Percentiles rank a stretch among this genome's conserved stretches.
Conservation (phyloP, 2,329 filamentous ascomycete genomes). For the Gyromitra esculenta region DNA sequence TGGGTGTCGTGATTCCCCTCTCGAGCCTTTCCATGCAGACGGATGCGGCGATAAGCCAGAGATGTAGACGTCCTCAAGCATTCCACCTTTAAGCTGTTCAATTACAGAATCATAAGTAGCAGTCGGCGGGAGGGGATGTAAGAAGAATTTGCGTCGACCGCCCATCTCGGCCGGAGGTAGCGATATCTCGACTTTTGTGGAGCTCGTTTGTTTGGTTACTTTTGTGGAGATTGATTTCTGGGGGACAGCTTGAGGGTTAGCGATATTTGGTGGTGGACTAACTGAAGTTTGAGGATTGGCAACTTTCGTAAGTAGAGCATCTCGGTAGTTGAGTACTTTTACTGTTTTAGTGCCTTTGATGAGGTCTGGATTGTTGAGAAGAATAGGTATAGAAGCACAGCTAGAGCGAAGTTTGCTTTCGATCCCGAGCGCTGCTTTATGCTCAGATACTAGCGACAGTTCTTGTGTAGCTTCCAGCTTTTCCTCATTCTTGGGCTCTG, state of each 20-base stretch:
- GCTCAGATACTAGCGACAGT: too few relatives aligned
- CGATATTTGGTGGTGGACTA: constrained; percentile 1
- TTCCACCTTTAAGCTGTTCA: constrained; percentile 35
- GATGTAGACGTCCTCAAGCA: constrained; percentile 47
- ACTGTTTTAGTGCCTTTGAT: not conserved
- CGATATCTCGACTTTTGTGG: not conserved
- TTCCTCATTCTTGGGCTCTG: not conserved
- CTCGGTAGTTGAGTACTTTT: constrained; percentile 36
- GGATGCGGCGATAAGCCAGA: constrained; percentile 46
- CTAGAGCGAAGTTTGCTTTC: constrained; percentile 4
- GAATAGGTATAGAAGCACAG: not conserved
- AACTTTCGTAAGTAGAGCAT: constrained; percentile 35
- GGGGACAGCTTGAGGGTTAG: not conserved
- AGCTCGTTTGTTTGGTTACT: not conserved
- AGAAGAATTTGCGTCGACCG: constrained; percentile 40
- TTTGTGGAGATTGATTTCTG: not conserved
- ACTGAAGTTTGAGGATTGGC: not conserved
- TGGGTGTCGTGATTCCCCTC: not conserved
- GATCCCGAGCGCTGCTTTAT: not conserved
- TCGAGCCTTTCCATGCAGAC: constrained; percentile 44
- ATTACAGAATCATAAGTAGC: constrained; percentile 38
- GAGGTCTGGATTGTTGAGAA: not conserved
- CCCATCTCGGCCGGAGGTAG: constrained; percentile 5
- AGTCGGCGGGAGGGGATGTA: constrained; percentile 38
- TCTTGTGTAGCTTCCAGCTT: not conserved